A percentile compares a stretch with the other conserved stretches of the same genome.
Evolutionary conservation across 805 yeast genomes (phyloP).

Genomic region (Zygoascus bituminiphila): DNA sequence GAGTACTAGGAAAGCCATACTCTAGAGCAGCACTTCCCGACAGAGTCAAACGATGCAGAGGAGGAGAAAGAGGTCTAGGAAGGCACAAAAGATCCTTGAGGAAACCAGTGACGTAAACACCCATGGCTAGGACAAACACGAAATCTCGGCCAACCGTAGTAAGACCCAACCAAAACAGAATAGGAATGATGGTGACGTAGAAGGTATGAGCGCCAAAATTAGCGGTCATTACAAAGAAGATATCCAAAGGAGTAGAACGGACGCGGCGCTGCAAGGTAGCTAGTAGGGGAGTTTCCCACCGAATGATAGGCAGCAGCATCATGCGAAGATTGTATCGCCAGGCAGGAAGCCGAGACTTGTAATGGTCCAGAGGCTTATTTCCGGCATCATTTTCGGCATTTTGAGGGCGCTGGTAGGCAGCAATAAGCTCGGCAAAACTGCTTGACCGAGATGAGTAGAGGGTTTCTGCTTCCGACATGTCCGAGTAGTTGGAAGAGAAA

Average conservation of each 20-base stretch:
- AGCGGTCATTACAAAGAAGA: constrained; percentile 80
- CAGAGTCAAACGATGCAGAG: constrained; percentile 81
- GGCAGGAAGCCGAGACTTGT: constrained; percentile 49
- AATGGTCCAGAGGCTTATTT: constrained; percentile 56
- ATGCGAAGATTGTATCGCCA: constrained; percentile 39
- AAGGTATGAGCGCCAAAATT: constrained; percentile 89
- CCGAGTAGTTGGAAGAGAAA: background rate
- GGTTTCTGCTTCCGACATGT: background rate
- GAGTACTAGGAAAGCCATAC: constrained; percentile 92
- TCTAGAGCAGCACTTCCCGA: constrained; percentile 86
- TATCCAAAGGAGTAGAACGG: constrained; percentile 49
- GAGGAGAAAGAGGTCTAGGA: constrained; percentile 91
- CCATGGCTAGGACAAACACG: constrained; percentile 54
- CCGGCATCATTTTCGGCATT: constrained; percentile 56
- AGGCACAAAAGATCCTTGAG: constrained; percentile 79
- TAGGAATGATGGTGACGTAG: constrained; percentile 80
- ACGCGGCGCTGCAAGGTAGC: constrained; percentile 43
- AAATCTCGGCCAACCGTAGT: constrained; percentile 48
- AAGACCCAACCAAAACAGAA: constrained; percentile 75
- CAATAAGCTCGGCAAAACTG: constrained; percentile 16
- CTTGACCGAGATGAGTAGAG: constrained; percentile 11
- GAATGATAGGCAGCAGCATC: constrained; percentile 45
- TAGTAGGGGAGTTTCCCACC: constrained; percentile 58
- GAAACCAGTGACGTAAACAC: constrained; percentile 55
- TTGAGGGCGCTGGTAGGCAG: constrained; percentile 21